Base-by-base conservation (phyloP, 2,329 filamentous ascomycete genomes). In the Sporothrix brasiliensis region DNA sequence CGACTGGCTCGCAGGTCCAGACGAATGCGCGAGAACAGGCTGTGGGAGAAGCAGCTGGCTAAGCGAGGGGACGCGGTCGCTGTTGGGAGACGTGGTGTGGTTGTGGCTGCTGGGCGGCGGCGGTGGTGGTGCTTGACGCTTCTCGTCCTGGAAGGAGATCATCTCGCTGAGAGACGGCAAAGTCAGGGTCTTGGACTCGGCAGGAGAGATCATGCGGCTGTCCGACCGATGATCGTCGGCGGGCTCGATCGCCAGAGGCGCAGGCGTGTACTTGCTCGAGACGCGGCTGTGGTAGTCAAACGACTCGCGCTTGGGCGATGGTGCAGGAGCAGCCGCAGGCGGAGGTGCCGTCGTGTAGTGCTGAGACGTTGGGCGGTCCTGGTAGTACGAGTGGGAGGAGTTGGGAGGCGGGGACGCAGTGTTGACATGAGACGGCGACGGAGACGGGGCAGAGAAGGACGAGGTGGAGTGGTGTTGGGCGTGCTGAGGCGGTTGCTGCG, bases 301-400 rank as follows among this genome's bases (percentile, higher is more conserved):
- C 27, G 73, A 72, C 4, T 74, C 72, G 11, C 70, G 73, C 14
- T 65, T 71, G 2, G 73, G 66, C 30, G 72, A 72, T 27, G 63
- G 54, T 5, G 67, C 66, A 14, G 67, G 44, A n/a, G 65, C 49
- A 11, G 60, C 54, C 11, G 34, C 27, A 2, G 63, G 47, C 2
- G 71, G 52, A 14, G 76, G 72, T 1, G 78, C 72, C 1, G 76
- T 74, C 24, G 76, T 74, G 49, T 74, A 74, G 24, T 71, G 72
- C 70, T 77, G 77, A 53, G 77, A 76, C 0, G 76, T 74, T n/a
- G 76, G 75, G 10, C 76, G 75, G 65, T 79, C 77, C 58, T 73
- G 72, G 61, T 76, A 74, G 67, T 77, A 75, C 10, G 73, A 49
- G 19, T 72, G 68, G 7, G 68, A 58, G 11, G 47, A 14, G 53